phyloP scores from a whole-genome alignment of 768 basidiomycete species.

The Pleurotus sapidus region DNA sequence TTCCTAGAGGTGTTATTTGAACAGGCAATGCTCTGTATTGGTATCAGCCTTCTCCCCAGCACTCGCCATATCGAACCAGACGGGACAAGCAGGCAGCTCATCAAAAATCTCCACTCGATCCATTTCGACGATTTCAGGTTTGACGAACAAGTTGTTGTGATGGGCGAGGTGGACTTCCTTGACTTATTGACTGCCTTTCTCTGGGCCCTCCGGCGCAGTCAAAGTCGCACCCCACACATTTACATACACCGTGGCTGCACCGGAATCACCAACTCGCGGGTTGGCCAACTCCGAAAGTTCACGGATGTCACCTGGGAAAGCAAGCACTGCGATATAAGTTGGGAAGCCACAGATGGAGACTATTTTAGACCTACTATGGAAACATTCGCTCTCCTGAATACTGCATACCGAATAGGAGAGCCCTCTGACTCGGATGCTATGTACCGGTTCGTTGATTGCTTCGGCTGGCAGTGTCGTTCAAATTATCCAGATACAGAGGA shows the following conservation, averaged over 20 bases:
- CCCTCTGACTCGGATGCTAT: too few species aligned
- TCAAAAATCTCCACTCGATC: not conserved
- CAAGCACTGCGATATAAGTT: not conserved
- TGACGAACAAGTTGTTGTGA: not conserved
- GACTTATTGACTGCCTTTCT: not conserved
- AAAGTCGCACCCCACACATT: not conserved
- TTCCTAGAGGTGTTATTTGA: not conserved
- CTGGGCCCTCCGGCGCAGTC: not conserved
- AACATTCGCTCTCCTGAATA: not conserved
- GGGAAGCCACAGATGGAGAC: not conserved
- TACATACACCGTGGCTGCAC: not conserved
- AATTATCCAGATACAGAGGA: too few species aligned
- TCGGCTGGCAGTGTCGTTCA: too few species aligned
- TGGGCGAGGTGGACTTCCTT: not conserved
- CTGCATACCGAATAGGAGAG: not conserved
- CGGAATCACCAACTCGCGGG: not conserved
- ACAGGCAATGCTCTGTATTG: conserved; percentile 2
- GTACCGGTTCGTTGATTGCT: too few species aligned
- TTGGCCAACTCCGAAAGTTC: not conserved
- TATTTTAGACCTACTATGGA: not conserved
- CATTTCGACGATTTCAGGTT: not conserved
- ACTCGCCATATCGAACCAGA: not conserved
- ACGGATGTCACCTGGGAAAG: not conserved
- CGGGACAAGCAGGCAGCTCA: not conserved
- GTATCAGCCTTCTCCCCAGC: not conserved